Evolutionary conservation across 169 alveolate genomes (phyloP).

Genomic region (Plasmodium berghei): DNA sequence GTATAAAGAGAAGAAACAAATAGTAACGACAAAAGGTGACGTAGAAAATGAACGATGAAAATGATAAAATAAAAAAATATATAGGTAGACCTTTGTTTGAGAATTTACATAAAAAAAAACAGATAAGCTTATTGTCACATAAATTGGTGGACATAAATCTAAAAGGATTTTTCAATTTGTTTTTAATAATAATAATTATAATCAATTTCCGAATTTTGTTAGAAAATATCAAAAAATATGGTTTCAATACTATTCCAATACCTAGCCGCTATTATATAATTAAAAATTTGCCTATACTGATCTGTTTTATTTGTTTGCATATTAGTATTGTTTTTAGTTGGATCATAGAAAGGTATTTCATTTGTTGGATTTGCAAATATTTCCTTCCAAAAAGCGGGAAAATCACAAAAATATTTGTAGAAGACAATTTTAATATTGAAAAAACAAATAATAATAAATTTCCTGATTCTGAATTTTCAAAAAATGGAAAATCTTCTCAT

Average conservation of each 20-base stretch:
- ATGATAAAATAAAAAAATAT: conserved; percentile 18
- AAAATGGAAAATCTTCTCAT: conserved; percentile 4
- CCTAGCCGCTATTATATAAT: conserved; percentile 80
- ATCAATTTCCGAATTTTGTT: conserved; percentile 90
- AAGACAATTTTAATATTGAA: neutral
- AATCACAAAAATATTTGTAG: neutral
- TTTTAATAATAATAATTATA: conserved; percentile 87
- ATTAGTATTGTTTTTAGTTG: conserved; percentile 83
- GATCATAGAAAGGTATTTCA: conserved; percentile 87
- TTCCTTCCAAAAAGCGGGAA: neutral
- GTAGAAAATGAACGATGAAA: conserved; percentile 16
- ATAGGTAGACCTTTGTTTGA: conserved; percentile 87
- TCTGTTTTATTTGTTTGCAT: conserved; percentile 77
- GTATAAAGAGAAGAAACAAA: conserved; percentile 13
- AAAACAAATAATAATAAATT: neutral
- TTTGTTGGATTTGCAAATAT: conserved; percentile 52
- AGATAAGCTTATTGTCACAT: conserved; percentile 84
- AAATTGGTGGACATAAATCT: conserved; percentile 83
- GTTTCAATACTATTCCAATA: conserved; percentile 80
- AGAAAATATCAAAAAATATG: conserved; percentile 91
- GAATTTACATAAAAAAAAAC: conserved; percentile 81
- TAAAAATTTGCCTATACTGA: conserved; percentile 57
- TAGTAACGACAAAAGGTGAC: neutral
- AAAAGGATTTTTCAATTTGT: conserved; percentile 91
- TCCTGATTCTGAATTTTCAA: neutral